Base-by-base conservation (phyloP, 2,329 filamentous ascomycete genomes). In the Seiridium cupressi region DNA sequence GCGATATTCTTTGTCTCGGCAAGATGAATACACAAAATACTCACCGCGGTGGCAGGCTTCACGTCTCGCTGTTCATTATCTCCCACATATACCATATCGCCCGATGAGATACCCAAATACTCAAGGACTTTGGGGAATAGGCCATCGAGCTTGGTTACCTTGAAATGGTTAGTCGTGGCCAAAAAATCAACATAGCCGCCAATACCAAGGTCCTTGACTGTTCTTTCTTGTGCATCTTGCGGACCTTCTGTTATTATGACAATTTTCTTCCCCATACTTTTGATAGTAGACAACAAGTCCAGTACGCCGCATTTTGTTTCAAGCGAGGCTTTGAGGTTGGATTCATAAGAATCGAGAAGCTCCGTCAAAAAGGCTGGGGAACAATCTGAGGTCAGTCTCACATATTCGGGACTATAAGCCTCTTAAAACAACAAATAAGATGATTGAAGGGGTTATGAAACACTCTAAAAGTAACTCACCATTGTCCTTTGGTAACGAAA, bases 171-270 rank as follows among this genome's bases (percentile, higher is more conserved):
- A 3, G 71, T 72, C 0, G 71, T 74, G 3, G 68, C 69, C 0
- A 74, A 63, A n/a, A 69, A 69, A 47, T 75, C 69, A 8, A 74
- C 55, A 55, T 71, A 63, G 3, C 49, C 36, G 0, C 53, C 60
- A 8, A 75, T 65, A 1, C 69, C 68, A 0, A 79, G 66, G n/a
- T 70, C 63, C 11, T 65, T 51, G 1, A 80, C 47, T 0, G 79
- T 79, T 65, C 78, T 75, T 62, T 77, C 70, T 58, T 83, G 79
- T 2, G 78, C 74, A 65, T 82, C 80, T 44, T 77, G 73, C 0
- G 78, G 80, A 0, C 79, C 79, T 63, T 83, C 79, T 0, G 79
- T 81, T 1, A 82, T 71, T 18, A 82, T 64, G 0, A 72, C 70
- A 3, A 81, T 68, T n/a, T 72, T 77, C 63, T 78, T 77, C 0